These are phyloP conservation scores for Chrysanthemum lavandulifolium DNA, from an alignment of 129 eudicot species.

Conservation along the genomic window DNA sequence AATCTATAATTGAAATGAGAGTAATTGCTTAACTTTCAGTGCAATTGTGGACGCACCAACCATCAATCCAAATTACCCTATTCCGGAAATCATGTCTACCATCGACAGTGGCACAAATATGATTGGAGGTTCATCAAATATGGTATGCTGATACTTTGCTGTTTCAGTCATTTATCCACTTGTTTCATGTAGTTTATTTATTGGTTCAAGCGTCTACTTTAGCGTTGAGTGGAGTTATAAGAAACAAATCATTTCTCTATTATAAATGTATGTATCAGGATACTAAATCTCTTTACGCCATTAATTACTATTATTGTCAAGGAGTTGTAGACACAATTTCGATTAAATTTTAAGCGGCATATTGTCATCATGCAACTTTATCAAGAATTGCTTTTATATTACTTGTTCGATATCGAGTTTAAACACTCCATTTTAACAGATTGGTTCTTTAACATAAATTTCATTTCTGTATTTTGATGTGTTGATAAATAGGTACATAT, in stretches of 20 bases:
- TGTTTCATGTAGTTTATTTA: conserved; percentile 3
- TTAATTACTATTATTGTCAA: not conserved
- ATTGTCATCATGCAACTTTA: too few species aligned
- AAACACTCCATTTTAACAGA: too few species aligned
- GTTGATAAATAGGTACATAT: not conserved
- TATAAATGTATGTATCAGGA: not conserved
- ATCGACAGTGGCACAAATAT: not conserved
- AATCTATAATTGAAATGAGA: conserved; percentile 11
- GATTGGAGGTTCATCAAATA: conserved; percentile 7
- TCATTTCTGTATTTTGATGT: too few species aligned
- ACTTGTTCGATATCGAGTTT: too few species aligned
- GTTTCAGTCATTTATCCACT: conserved; percentile 5
- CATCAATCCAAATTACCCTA: not conserved
- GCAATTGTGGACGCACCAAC: not conserved
- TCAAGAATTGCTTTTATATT: too few species aligned
- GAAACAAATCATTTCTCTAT: not conserved
- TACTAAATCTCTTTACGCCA: not conserved
- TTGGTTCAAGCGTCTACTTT: conserved; percentile 8
- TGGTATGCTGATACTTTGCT: conserved; percentile 13
- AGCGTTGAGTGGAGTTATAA: not conserved
- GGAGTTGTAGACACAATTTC: not conserved
- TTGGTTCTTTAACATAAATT: too few species aligned
- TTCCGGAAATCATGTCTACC: conserved; percentile 3
- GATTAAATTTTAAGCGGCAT: not conserved
- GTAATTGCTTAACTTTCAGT: conserved; percentile 20